Conservation (phyloP, 192 early-diverging fungal species). For the Coemansia sp. region DNA sequence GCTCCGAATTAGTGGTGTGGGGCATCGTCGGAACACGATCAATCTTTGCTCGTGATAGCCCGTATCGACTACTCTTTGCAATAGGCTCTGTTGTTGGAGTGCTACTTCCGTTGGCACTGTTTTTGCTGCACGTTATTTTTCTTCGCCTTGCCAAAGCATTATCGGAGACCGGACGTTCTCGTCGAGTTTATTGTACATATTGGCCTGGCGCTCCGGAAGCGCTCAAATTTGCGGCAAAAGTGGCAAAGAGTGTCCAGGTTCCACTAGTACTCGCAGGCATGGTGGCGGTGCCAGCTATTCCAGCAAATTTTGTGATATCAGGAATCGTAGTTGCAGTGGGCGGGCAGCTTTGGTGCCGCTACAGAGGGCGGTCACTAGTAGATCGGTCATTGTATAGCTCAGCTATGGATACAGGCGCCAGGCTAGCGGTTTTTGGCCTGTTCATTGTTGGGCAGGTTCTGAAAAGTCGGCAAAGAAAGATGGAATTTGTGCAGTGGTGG, state of each 20-base stretch:
- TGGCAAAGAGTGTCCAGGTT: conserved; percentile 19
- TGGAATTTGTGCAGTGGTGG: conserved; percentile 48
- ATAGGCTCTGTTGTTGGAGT: conserved; percentile 36
- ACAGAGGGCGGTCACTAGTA: conserved; percentile 21
- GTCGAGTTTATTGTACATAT: neutral
- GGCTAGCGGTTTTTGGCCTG: conserved; percentile 29
- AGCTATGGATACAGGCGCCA: conserved; percentile 38
- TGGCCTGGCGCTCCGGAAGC: neutral
- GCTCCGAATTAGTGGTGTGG: conserved; percentile 51
- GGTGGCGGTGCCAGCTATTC: conserved; percentile 48
- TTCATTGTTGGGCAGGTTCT: conserved; percentile 37
- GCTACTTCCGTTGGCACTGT: conserved; percentile 21
- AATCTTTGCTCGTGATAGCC: conserved; percentile 29
- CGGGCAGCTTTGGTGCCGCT: conserved; percentile 24
- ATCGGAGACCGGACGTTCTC: neutral
- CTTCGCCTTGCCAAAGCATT: neutral
- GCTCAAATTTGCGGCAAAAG: neutral
- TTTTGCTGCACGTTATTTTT: neutral
- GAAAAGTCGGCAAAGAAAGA: conserved; percentile 5
- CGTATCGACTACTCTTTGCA: conserved; percentile 41
- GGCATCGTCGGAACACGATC: conserved; percentile 48
- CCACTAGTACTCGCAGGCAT: conserved; percentile 49
- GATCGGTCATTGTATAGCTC: conserved; percentile 49
- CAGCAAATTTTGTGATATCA: conserved; percentile 44
- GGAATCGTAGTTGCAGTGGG: conserved; percentile 36